Evolutionary conservation across 2,329 filamentous ascomycete species (phyloP).

Genomic region (Exophiala oligosperma): DNA sequence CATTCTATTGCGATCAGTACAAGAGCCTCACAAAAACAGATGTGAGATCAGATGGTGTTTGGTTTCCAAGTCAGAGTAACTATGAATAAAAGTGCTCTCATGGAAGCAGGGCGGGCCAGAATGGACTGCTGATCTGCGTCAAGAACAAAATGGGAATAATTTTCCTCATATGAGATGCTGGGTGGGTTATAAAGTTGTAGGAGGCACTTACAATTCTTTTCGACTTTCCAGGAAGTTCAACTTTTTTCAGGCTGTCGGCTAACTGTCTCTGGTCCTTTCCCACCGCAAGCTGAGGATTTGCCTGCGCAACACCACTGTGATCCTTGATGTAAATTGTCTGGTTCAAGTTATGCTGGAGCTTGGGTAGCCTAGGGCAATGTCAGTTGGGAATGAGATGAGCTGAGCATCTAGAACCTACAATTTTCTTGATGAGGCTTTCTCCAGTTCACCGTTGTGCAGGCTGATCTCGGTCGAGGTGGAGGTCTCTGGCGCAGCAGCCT

Average conservation of each 20-base stretch:
- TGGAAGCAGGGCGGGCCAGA: slow-evolving; percentile 74
- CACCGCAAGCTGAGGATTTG: slow-evolving; percentile 54
- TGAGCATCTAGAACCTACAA: slow-evolving; percentile 19
- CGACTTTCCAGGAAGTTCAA: slow-evolving; percentile 55
- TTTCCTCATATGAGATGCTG: slow-evolving; percentile 66
- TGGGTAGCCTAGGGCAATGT: slow-evolving; percentile 20
- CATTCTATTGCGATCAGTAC: slow-evolving; percentile 44
- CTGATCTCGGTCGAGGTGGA: slow-evolving; percentile 23
- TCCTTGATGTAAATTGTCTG: slow-evolving; percentile 36
- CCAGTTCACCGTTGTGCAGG: slow-evolving; percentile 5
- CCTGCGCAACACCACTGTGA: slow-evolving; percentile 52
- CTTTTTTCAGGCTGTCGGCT: slow-evolving; percentile 51
- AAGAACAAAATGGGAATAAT: slow-evolving; percentile 66
- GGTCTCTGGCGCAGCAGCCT: slow-evolving; percentile 21
- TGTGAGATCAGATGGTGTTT: neutral
- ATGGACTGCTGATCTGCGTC: slow-evolving; percentile 75
- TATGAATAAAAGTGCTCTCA: slow-evolving; percentile 68
- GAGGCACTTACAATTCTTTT: slow-evolving; percentile 52
- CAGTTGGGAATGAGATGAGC: slow-evolving; percentile 25
- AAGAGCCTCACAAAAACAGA: slow-evolving; percentile 12
- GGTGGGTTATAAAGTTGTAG: slow-evolving; percentile 1
- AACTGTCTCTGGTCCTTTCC: slow-evolving; percentile 46
- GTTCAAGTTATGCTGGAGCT: slow-evolving; percentile 23
- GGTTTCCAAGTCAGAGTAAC: slow-evolving; percentile 61
- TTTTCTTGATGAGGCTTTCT: slow-evolving; percentile 12